Evolutionary conservation across 768 basidiomycete genomes (phyloP), one percentile per base, ranked within the genome.

Genomic region (Mrakia hoshinonis): DNA sequence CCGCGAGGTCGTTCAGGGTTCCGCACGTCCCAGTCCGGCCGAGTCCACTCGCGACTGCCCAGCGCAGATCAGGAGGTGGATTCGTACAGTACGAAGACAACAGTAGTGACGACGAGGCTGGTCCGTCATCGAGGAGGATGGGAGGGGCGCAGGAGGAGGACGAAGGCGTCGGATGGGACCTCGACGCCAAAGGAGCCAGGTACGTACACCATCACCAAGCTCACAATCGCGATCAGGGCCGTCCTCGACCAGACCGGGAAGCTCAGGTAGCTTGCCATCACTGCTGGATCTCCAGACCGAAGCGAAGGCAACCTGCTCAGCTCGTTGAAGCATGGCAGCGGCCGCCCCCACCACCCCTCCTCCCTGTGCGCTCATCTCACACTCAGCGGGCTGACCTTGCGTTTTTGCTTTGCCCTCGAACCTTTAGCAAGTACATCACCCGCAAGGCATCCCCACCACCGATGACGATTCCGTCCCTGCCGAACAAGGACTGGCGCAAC

Each of bases 401-500:
- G 4, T 15, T 31, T 15, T 51, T 38, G n/a, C 46, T 20, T n/a
- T 18, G 18, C 47, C 36, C 18, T 47, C 13, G 22, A 18, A 31
- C 11, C 52, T 29, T 2, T 22, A 65, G 55, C 2, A 67, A 31
- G 0, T 72, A 49, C 54, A 22, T 34, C 69, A 54, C 43, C 22
- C 43, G 15, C 13, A 38, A 47, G 36, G n/a, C 5, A 26, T 24
- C 60, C 6, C 46, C 67, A 15, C 34, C 60, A 4, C 90, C 90
- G 0, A 84, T 96, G 11, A 86, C 96, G 47, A 98, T 99, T 55
- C 87, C 94, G 20, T 83, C 91, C 0, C 82, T 91, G 55, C 82
- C 91, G 75, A 95, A 97, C 76, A 85, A 86, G 34, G 94, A 99
- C 77, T 99, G 95, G 95, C 83, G 91, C 51, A 73, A 77, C 52